phyloP scores from a whole-genome alignment of 2,329 filamentous ascomycete genomes.

The Aspergillus sp. region DNA sequence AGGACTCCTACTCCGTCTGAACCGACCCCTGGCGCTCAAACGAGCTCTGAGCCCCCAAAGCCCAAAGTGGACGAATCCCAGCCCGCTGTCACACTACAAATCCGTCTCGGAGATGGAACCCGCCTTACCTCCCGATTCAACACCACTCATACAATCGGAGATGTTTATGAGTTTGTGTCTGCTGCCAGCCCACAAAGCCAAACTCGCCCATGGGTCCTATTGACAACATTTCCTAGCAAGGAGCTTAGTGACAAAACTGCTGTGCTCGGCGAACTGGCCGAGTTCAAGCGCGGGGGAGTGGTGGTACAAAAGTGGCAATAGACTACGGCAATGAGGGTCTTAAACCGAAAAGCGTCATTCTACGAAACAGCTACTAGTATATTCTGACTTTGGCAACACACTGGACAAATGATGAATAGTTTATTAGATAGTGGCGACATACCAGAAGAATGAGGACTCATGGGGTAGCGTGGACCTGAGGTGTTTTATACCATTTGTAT shows the following conservation, averaged over 20 bases:
- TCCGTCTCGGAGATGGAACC: slow-evolving; percentile 64
- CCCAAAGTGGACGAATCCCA: slow-evolving; percentile 57
- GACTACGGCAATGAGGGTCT: neutral
- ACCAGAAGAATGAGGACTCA: neutral
- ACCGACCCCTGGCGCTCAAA: slow-evolving; percentile 19
- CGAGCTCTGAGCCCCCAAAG: slow-evolving; percentile 32
- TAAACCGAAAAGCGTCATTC: neutral
- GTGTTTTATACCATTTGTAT: neutral
- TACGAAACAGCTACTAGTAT: neutral
- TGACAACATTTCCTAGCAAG: slow-evolving; percentile 66
- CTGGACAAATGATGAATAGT: neutral
- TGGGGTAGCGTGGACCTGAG: neutral
- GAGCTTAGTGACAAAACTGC: slow-evolving; percentile 58
- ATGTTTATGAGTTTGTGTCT: slow-evolving; percentile 63
- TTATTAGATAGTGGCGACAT: slow-evolving; percentile 1
- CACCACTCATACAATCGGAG: slow-evolving; percentile 63
- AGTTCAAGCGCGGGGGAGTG: slow-evolving; percentile 52
- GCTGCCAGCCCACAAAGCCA: slow-evolving; percentile 52
- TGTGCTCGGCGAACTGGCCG: slow-evolving; percentile 47
- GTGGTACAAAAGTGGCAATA: slow-evolving; percentile 52
- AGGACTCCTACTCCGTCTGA: slow-evolving; percentile 37
- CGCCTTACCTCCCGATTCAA: slow-evolving; percentile 63
- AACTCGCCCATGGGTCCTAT: slow-evolving; percentile 57
- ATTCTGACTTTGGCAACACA: neutral
- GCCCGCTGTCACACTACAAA: slow-evolving; percentile 60